Evolutionary conservation across 345 rosid genomes (phyloP).

Genomic region (Ailanthus altissimus): DNA sequence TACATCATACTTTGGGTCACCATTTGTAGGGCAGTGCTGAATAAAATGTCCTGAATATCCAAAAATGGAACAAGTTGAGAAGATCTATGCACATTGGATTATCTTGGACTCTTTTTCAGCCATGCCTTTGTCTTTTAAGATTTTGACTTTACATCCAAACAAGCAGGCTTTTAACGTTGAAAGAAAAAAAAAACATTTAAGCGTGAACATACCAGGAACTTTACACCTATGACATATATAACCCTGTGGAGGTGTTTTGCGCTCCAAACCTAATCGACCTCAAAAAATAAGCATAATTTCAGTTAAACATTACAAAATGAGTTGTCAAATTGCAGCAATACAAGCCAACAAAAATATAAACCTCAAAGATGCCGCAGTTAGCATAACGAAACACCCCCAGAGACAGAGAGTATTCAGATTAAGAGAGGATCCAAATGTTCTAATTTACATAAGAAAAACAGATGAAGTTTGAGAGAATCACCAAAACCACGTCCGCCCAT

Average conservation of each 20-base stretch:
- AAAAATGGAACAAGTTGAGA: slow-evolving; percentile 11
- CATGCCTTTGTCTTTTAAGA: neutral
- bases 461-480: slow-evolving; percentile 39
- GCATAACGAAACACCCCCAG: neutral
- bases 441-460: neutral
- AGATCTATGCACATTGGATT: neutral
- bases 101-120: neutral
- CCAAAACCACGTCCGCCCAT: slow-evolving; percentile 97
- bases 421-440: neutral
- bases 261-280: slow-evolving; percentile 71
- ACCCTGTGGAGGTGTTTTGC: slow-evolving; percentile 96
- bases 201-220: slow-evolving; percentile 72
- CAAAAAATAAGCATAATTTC: slow-evolving; percentile 27
- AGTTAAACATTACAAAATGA: slow-evolving; percentile 12
- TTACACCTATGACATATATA: slow-evolving; percentile 95
- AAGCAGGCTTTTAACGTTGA: neutral
- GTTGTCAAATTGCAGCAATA: neutral
- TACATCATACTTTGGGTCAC: slow-evolving; percentile 88
- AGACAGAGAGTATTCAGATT: neutral
- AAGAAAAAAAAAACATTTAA: neutral
- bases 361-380: neutral
- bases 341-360: neutral
- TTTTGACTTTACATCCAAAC: neutral
- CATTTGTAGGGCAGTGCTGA: slow-evolving; percentile 99
- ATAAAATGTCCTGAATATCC: slow-evolving; percentile 80